A percentile compares a stretch with the other conserved stretches of the same genome.
phyloP scores from a whole-genome alignment of 2,329 filamentous ascomycete genomes.

The Xylaria sp. region DNA sequence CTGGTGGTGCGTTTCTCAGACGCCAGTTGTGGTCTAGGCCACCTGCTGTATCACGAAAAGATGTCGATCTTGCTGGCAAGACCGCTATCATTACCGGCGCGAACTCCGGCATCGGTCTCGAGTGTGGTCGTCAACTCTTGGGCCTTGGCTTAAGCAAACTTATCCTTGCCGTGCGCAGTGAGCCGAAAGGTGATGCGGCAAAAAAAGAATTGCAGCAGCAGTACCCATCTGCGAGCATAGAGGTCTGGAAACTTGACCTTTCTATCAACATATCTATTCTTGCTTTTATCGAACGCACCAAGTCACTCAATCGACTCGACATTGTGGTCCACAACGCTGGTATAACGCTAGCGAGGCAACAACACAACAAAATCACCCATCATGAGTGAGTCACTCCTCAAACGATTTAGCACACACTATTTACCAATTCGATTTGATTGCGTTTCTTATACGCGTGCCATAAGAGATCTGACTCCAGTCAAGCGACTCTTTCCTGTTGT shows the following conservation, averaged over 20 bases:
- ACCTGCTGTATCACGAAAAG: not conserved
- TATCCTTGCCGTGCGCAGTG: constrained; percentile 22
- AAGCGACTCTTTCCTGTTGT: too few species aligned
- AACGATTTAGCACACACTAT: too few species aligned
- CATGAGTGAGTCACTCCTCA: too few species aligned
- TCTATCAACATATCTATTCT: constrained; percentile 21
- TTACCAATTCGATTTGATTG: too few species aligned
- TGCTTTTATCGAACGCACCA: constrained; percentile 11
- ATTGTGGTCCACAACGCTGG: constrained; percentile 41
- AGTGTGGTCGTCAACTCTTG: constrained; percentile 14
- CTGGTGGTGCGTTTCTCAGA: too few species aligned
- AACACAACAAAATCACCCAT: not conserved
- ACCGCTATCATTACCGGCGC: constrained; percentile 28
- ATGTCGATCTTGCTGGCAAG: constrained; percentile 20
- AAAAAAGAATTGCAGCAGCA: too few species aligned
- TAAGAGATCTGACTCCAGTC: too few species aligned
- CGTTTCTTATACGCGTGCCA: too few species aligned
- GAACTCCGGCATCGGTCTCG: constrained; percentile 26
- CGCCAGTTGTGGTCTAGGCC: too few species aligned
- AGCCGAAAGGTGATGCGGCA: not conserved
- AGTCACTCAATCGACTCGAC: constrained; percentile 12
- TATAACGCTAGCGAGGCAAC: constrained; percentile 30
- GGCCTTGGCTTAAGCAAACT: constrained; percentile 18
- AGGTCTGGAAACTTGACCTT: constrained; percentile 28
- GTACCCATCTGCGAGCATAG: not conserved